Base-by-base conservation (phyloP, 140 eudicot species). In the Senecio squalidus region DNA sequence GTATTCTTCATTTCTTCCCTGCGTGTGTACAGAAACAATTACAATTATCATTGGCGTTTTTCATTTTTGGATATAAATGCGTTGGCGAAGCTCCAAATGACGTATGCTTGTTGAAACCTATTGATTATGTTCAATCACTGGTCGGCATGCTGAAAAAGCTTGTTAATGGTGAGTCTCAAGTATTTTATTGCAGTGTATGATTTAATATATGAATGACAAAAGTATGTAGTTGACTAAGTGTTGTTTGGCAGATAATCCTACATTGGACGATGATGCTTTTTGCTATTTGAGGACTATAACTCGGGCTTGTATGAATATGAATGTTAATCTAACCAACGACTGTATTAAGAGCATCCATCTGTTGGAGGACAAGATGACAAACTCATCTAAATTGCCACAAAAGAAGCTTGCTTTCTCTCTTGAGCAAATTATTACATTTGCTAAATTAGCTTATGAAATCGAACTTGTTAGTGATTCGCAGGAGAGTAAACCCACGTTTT, bases 371-470 rank as follows among this genome's bases (percentile, higher is more conserved):
- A 84, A 79, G 76, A 76, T 36, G 72, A 67, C 80, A 72, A 75
- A 57, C 75, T 70, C 66, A 58, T 69, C 77, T 18, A 84, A 88
- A 45, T 66, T 84, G 74, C 73, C 82, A 68, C 82, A 78, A 50
- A 68, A 78, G 80, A 92, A 92, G 75, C 93, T 92, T 65, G 85
- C 88, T 25, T 79, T 72, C 55, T 74, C 95, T 62, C 83, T 92
- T 40, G 95, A 87, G 67, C 92, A 87, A 67, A 53, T 72, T 38
- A 33, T 69, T 43, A 52, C 86, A 38, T 74, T 67, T 75, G 89
- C 95, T 53, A 72, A 70, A 62, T 66, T 92, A 74, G 77, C 76
- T 38, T 79, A 81, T 29, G 78, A 83, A 56, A 48, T 79, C 21
- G 80, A 77, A 46, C 60, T 58, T 64, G 63, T 48, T 54, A 78